Conservation (phyloP, 192 early-diverging fungal genomes). For the Umbelopsis isabellina region DNA sequence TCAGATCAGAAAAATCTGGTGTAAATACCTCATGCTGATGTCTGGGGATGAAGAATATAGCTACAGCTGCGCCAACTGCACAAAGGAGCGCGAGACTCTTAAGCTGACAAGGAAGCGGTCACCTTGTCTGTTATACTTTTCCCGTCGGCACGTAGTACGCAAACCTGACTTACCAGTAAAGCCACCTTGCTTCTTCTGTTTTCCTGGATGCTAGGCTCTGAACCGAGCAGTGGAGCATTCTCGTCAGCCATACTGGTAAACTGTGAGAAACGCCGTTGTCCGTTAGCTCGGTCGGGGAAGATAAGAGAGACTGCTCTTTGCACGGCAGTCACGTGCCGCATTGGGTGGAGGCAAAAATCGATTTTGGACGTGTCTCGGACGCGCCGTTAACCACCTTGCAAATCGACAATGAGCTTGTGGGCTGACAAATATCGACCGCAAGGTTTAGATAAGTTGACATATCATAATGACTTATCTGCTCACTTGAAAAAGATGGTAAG, state of each 20-base stretch:
- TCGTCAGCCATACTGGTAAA: constrained; percentile 1
- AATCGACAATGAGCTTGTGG: constrained; percentile 72
- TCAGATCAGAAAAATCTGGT: constrained; percentile 26
- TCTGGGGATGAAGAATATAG: neutral
- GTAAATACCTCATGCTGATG: neutral
- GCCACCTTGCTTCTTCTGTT: constrained; percentile 11
- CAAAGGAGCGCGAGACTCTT: neutral
- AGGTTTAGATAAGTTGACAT: constrained; percentile 81
- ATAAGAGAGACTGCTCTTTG: too few species aligned
- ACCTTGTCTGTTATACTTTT: neutral
- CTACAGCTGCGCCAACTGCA: neutral
- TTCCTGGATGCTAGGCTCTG: neutral
- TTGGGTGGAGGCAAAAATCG: neutral
- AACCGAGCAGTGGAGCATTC: constrained; percentile 11
- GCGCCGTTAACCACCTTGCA: neutral
- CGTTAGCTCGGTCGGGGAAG: neutral
- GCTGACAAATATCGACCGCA: constrained; percentile 93
- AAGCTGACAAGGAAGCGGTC: neutral
- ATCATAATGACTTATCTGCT: constrained; percentile 73
- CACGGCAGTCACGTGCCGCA: neutral
- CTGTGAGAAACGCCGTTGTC: neutral
- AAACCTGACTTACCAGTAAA: neutral
- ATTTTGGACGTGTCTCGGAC: constrained; percentile 11
- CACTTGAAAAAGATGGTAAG: constrained; percentile 78
- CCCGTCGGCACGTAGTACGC: neutral